These are phyloP conservation scores for Echeveria elegans DNA, from an alignment of 164 flowering plant species.

Conservation along the genomic window DNA sequence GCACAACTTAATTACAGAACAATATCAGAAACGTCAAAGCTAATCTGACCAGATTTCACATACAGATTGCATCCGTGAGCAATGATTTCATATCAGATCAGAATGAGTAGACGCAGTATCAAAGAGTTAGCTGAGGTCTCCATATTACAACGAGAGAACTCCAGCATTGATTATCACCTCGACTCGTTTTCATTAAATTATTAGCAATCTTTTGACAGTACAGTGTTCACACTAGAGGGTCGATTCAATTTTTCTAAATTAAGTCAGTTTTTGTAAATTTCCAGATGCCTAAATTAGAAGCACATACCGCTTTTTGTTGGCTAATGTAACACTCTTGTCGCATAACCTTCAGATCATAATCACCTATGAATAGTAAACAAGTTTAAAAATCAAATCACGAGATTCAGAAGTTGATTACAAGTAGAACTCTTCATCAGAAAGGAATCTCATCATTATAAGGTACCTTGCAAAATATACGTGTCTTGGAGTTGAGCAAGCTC, in stretches of 20 bases:
- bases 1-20: neutral
- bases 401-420: neutral
- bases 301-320: slow-evolving; percentile 70
- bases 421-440: too few relatives aligned
- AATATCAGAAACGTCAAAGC: neutral
- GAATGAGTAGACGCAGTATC: neutral
- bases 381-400: neutral
- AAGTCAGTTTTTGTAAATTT: neutral
- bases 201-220: neutral
- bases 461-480: slow-evolving; percentile 94
- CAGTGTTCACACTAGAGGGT: neutral
- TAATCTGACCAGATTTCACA: neutral
- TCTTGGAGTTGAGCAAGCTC: slow-evolving; percentile 98
- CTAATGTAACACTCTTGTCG: slow-evolving; percentile 86
- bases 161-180: neutral
- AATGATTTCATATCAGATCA: neutral
- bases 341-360: slow-evolving; percentile 96
- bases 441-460: neutral
- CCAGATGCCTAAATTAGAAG: neutral
- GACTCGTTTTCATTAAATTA: neutral
- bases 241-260: too few relatives aligned
- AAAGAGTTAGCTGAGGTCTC: neutral
- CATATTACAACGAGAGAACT: neutral
- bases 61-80: neutral
- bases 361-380: slow-evolving; percentile 40